These are phyloP conservation scores for Myrica gale DNA, from an alignment of 306 rosid species.

Conservation along the genomic window DNA sequence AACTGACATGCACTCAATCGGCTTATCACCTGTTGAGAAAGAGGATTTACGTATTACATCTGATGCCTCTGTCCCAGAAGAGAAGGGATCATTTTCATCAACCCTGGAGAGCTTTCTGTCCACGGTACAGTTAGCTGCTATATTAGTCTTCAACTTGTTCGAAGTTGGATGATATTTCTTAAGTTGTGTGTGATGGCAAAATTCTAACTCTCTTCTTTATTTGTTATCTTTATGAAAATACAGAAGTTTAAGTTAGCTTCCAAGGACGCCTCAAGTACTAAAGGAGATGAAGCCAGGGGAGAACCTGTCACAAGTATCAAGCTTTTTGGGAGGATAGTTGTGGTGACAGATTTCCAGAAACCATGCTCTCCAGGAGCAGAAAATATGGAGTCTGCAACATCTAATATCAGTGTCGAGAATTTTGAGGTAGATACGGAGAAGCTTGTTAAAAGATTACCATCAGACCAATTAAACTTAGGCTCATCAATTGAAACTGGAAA, in stretches of 20 bases:
- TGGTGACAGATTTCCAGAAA: slow-evolving; percentile 39
- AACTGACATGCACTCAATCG: slow-evolving; percentile 51
- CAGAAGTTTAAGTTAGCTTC: slow-evolving; percentile 60
- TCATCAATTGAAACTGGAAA: slow-evolving; percentile 46
- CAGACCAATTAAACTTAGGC: slow-evolving; percentile 33
- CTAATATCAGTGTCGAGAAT: slow-evolving; percentile 27
- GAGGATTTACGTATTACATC: slow-evolving; percentile 51
- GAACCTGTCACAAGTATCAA: slow-evolving; percentile 46
- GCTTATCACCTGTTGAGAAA: slow-evolving; percentile 46
- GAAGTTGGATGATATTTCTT: slow-evolving; percentile 4
- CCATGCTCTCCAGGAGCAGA: slow-evolving; percentile 29
- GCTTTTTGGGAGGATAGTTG: slow-evolving; percentile 80
- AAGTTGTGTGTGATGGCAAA: neutral
- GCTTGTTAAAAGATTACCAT: slow-evolving; percentile 35
- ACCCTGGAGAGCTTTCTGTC: slow-evolving; percentile 26
- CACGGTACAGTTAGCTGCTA: slow-evolving; percentile 46
- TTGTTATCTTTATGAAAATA: slow-evolving; percentile 16
- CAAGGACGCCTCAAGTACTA: slow-evolving; percentile 27
- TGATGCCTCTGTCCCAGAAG: slow-evolving; percentile 47
- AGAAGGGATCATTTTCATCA: slow-evolving; percentile 36
- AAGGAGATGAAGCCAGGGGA: slow-evolving; percentile 28
- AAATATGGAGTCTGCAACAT: slow-evolving; percentile 24
- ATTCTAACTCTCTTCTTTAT: slow-evolving; percentile 17
- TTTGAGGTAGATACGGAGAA: slow-evolving; percentile 31
- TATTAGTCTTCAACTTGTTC: slow-evolving; percentile 20